A percentile compares a stretch with the other conserved stretches of the same genome.
phyloP scores from a whole-genome alignment of 2,329 filamentous ascomycete species.

The Diaporthe citriasiana region DNA sequence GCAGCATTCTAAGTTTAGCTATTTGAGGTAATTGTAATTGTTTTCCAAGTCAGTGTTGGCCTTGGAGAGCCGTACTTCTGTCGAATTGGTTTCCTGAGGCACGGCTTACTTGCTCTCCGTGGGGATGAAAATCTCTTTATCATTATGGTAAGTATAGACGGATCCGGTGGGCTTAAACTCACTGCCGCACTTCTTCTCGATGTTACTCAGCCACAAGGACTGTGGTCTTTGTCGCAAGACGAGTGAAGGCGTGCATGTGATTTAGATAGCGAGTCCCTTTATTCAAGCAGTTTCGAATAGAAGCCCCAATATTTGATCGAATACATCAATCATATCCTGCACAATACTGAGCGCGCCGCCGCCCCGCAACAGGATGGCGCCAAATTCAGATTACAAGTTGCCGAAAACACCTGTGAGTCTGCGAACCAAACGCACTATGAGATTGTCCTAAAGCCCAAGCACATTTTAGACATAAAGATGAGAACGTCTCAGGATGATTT shows the following conservation, averaged over 20 bases:
- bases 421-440: fast-evolving
- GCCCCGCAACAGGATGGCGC: not conserved
- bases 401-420: not conserved
- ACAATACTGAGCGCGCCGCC: not conserved
- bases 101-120: not conserved
- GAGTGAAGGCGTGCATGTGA: not conserved
- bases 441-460: not conserved
- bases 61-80: not conserved
- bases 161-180: not conserved
- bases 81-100: too few species aligned
- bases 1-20: too few species aligned
- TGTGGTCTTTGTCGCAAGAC: not conserved
- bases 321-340: fast-evolving
- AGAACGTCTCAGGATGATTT: fast-evolving
- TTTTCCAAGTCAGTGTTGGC: not conserved
- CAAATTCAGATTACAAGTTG: not conserved
- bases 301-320: not conserved
- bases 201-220: not conserved
- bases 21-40: not conserved
- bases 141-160: not conserved
- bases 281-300: too few species aligned
- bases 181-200: not conserved
- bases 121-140: not conserved
- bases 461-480: not conserved
- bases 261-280: not conserved